These are phyloP conservation scores for Trichophyton simii DNA, from an alignment of 2,329 filamentous ascomycete genomes.

Conservation along the genomic window DNA sequence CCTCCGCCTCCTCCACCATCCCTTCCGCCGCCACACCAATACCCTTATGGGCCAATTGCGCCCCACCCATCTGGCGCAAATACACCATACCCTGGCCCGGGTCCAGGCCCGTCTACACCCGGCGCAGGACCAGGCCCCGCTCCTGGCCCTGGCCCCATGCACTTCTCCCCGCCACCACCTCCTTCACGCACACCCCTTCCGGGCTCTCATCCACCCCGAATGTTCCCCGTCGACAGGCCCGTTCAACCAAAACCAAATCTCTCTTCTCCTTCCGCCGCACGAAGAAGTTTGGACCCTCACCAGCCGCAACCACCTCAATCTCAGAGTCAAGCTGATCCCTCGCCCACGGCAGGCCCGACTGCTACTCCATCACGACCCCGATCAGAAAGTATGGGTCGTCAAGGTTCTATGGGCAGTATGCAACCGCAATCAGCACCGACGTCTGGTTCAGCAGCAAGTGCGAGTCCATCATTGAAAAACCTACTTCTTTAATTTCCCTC, in stretches of 20 bases:
- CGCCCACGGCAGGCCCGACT: not conserved
- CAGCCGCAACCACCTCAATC: conserved; percentile 19
- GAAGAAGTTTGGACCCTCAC: conserved; percentile 25
- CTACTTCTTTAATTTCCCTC: conserved; percentile 45
- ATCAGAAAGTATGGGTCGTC: conserved; percentile 14
- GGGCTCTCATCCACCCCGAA: conserved; percentile 26
- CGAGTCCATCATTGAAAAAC: conserved; percentile 63
- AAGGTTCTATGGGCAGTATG: conserved; percentile 1
- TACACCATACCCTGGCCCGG: conserved; percentile 22
- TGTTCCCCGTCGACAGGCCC: conserved; percentile 29
- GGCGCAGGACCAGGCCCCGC: conserved; percentile 15
- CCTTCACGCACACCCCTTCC: conserved; percentile 18
- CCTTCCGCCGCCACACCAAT: conserved; percentile 26
- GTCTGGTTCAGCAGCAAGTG: conserved; percentile 50
- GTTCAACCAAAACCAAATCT: conserved; percentile 23
- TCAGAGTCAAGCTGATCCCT: conserved; percentile 13
- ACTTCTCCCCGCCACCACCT: conserved; percentile 26
- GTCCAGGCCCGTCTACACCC: conserved; percentile 25
- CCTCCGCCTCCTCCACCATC: conserved; percentile 14
- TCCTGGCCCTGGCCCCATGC: conserved; percentile 12
- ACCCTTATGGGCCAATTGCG: conserved; percentile 26
- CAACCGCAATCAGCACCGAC: conserved; percentile 7
- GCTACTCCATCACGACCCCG: conserved; percentile 13
- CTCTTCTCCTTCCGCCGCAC: conserved; percentile 26
- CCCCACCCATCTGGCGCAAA: conserved; percentile 16